phyloP scores from a whole-genome alignment of 2,329 filamentous ascomycete species.

The Ophiostoma novo-ulmi region DNA sequence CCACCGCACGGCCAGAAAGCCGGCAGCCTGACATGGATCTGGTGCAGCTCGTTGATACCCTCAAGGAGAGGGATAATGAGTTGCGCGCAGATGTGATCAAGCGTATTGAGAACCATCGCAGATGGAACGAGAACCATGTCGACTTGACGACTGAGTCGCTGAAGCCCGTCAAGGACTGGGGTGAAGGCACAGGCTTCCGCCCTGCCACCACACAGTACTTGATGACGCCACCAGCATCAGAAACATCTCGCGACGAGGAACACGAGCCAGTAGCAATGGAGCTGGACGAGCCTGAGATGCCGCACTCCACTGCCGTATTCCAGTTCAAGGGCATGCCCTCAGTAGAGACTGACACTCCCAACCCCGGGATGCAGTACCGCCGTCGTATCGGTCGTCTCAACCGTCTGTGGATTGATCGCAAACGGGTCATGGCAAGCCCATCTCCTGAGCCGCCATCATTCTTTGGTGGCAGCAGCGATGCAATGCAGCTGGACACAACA shows the following conservation, averaged over 20 bases:
- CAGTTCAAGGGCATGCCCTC: slow-evolving; percentile 42
- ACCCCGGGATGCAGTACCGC: slow-evolving; percentile 61
- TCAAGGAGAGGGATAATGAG: slow-evolving; percentile 74
- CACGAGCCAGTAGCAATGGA: slow-evolving; percentile 45
- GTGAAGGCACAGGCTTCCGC: slow-evolving; percentile 59
- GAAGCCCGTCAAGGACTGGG: slow-evolving; percentile 66
- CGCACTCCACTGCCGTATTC: slow-evolving; percentile 37
- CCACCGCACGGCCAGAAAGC: slow-evolving; percentile 62
- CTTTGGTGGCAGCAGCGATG: neutral
- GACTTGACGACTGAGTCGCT: slow-evolving; percentile 83
- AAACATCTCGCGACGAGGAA: slow-evolving; percentile 43
- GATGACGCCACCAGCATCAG: slow-evolving; percentile 59
- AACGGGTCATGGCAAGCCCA: slow-evolving; percentile 53
- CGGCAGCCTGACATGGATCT: slow-evolving; percentile 74
- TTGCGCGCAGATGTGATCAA: slow-evolving; percentile 77
- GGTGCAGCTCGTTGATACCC: slow-evolving; percentile 67
- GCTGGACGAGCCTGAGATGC: slow-evolving; percentile 42
- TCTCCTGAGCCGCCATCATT: slow-evolving; percentile 36
- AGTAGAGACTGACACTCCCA: slow-evolving; percentile 25
- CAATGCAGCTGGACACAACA: slow-evolving; percentile 30
- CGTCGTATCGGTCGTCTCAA: slow-evolving; percentile 79
- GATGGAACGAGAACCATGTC: slow-evolving; percentile 86
- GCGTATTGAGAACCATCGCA: slow-evolving; percentile 80
- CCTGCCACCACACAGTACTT: slow-evolving; percentile 67
- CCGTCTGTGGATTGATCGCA: slow-evolving; percentile 81